A percentile compares a stretch with the other conserved stretches of the same genome.
Evolutionary conservation across 2,329 filamentous ascomycete species (phyloP).

Genomic region (Rutstroemia sydowiana): DNA sequence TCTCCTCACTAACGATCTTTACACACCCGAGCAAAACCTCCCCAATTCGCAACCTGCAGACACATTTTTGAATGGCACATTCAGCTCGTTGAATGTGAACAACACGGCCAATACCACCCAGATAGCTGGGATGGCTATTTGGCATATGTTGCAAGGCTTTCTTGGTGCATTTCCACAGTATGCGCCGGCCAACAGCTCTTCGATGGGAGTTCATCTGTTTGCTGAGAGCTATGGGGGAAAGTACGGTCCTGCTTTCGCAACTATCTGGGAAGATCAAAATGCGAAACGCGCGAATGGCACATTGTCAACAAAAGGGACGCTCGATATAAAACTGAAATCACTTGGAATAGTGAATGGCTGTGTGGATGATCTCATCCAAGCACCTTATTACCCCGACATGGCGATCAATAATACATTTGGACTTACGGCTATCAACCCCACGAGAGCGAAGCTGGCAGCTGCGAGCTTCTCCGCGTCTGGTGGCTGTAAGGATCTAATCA

Average conservation of each 20-base stretch:
- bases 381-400: conserved; percentile 48
- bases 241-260: conserved; percentile 60
- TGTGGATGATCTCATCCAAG: conserved; percentile 57
- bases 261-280: conserved; percentile 55
- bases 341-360: conserved; percentile 67
- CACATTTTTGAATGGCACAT: conserved; percentile 55
- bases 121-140: conserved; percentile 47
- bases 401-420: conserved; percentile 60
- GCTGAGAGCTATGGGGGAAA: conserved; percentile 65
- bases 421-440: conserved; percentile 47
- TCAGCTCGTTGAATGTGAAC: conserved; percentile 44
- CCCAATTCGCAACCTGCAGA: conserved; percentile 26
- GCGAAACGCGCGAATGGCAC: conserved; percentile 42
- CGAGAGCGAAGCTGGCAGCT: conserved; percentile 40
- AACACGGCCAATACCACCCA: conserved; percentile 41
- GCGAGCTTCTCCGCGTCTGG: conserved; percentile 38
- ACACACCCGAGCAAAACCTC: conserved; percentile 32
- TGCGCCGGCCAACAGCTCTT: conserved; percentile 44
- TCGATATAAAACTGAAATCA: conserved; percentile 53
- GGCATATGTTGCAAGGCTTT: conserved; percentile 53
- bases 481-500: conserved; percentile 49
- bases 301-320: conserved; percentile 41
- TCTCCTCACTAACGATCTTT: conserved; percentile 36
- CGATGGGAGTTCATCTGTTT: conserved; percentile 55
- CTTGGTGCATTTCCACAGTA: conserved; percentile 51